Percentiles rank a stretch among this genome's conserved stretches.
phyloP scores from a whole-genome alignment of 768 basidiomycete species.

The Tulasnella sp. region DNA sequence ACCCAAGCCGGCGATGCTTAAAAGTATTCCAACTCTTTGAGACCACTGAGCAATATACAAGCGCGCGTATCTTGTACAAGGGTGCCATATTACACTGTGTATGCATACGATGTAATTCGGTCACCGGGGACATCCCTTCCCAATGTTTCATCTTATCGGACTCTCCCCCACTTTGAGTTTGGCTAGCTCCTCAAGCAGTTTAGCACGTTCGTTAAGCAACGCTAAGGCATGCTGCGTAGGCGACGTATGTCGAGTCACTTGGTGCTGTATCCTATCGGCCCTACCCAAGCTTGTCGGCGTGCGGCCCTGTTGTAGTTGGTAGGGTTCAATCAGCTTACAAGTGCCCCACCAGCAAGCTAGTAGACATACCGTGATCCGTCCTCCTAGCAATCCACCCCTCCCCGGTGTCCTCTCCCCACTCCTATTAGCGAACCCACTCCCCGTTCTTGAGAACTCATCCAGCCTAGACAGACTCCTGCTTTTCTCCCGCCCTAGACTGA shows the following conservation, averaged over 20 bases:
- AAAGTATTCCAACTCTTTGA: neutral
- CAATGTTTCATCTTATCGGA: neutral
- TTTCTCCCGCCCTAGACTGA: neutral
- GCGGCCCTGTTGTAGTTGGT: neutral
- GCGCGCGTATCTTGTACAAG: no score
- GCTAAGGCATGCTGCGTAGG: slow-evolving; percentile 37
- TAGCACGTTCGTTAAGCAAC: slow-evolving; percentile 47
- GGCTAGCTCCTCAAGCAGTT: slow-evolving; percentile 43
- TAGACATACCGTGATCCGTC: neutral
- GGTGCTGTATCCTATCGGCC: neutral
- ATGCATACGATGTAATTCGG: no score
- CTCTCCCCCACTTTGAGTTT: slow-evolving; percentile 11
- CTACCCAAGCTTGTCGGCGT: slow-evolving; percentile 9
- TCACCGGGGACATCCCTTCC: neutral
- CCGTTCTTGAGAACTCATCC: neutral
- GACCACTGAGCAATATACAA: no score
- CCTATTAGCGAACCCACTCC: neutral
- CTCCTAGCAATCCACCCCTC: neutral
- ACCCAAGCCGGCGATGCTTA: no score
- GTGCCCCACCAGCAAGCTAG: neutral
- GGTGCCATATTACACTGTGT: no score
- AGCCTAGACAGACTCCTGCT: neutral
- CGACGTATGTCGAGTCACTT: slow-evolving; percentile 27
- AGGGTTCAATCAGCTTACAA: neutral
- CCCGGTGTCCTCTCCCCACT: neutral